Base-by-base conservation (phyloP, 2,329 filamentous ascomycete genomes). In the Aspergillus pseudoviridinutans region DNA sequence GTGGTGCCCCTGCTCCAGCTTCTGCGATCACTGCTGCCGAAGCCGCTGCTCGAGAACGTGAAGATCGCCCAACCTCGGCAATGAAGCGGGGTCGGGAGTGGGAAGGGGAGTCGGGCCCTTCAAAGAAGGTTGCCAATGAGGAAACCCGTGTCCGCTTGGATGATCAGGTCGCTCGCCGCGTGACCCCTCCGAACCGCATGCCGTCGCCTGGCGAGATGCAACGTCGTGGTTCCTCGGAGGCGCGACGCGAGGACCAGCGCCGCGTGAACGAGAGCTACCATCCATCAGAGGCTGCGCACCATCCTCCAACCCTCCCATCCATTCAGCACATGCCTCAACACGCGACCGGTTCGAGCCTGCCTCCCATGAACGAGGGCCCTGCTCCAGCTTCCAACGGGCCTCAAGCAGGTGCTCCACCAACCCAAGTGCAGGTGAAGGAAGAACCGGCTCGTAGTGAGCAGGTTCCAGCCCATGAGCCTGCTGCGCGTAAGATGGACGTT, bases 401-500 rank as follows among this genome's bases (percentile, higher is more conserved):
- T 57, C 67, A 75, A 68, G 59, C 77, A 6, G 73, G 64, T 5
- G 64, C 70, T 29, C 59, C 72, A 12, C 62, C 69, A 12, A 63
- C 77, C 75, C 28, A 87, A 84, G 72, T 86, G 78, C 61, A 83
- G 78, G 69, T 78, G 73, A 60, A 74, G 56, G 84, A 90, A 62
- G 88, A 91, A 28, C 56, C 73, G 35, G 64, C 69, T 60, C 81
- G 74, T 54, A 73, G 70, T 38, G 78, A 80, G 60, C 74, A 83
- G 28, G 74, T 82, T 2, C 78, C 82, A 22, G 74, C 81, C 20
- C 87, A 87, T 57, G 93, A 97, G 76, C 90, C 92, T 54, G 92
- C 94, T 35, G 91, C 92, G 22, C 84, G 94, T 24, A 96, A 96
- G 75, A 95, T 99, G 86, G 93, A 97, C 6, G 90, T 97, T 22